phyloP scores from a whole-genome alignment of 2,329 filamentous ascomycete genomes.

The Microdochium trichocladiopsis region DNA sequence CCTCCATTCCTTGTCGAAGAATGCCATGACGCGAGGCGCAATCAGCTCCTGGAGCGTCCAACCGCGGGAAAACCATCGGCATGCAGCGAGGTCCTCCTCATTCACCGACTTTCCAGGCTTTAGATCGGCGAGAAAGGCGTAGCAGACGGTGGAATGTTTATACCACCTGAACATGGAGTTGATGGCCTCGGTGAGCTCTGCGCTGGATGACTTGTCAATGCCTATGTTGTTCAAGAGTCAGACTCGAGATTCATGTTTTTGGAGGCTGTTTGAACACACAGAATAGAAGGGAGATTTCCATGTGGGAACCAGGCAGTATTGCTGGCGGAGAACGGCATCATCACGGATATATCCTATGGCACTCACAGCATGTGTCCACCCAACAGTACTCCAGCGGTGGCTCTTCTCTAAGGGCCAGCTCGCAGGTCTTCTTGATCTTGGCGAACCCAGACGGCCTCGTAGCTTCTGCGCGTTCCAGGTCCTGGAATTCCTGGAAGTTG shows the following conservation, averaged over 20 bases:
- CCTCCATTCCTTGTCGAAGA: slow-evolving; percentile 1
- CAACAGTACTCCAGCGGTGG: slow-evolving; percentile 7
- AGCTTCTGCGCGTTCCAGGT: slow-evolving; percentile 5
- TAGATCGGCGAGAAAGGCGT: not conserved
- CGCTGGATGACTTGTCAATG: slow-evolving; percentile 9
- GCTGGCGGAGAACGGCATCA: not conserved
- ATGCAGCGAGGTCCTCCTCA: not conserved
- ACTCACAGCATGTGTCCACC: slow-evolving; percentile 10
- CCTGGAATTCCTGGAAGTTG: slow-evolving; percentile 7
- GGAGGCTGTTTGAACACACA: no score
- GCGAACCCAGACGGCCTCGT: not conserved
- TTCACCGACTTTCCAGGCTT: not conserved
- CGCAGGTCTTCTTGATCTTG: not conserved
- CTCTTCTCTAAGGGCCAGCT: not conserved
- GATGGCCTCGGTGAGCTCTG: slow-evolving; percentile 9
- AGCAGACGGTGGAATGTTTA: not conserved
- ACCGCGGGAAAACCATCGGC: not conserved
- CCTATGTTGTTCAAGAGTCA: not conserved
- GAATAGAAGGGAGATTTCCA: no score
- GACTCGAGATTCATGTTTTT: no score
- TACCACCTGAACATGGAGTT: slow-evolving; percentile 12
- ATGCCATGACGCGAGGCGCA: not conserved
- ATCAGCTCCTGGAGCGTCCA: slow-evolving; percentile 1
- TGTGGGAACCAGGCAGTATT: not conserved
- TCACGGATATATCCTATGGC: not conserved